These are phyloP conservation scores for Paxillus ammoniavirescens DNA, from an alignment of 768 basidiomycete genomes.

Conservation along the genomic window DNA sequence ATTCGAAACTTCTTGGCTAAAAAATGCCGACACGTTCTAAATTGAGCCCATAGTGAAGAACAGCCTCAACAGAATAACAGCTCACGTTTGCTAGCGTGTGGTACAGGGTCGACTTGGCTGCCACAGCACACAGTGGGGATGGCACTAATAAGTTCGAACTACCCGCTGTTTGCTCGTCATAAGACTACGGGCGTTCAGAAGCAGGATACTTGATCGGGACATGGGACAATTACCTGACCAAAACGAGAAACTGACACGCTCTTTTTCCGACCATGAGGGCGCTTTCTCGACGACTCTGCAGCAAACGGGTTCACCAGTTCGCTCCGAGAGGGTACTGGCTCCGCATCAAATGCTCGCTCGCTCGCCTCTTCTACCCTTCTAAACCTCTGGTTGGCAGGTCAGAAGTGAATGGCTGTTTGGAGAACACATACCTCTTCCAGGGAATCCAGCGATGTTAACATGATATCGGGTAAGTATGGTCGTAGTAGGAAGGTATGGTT, in stretches of 20 bases:
- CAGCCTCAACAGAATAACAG: not conserved
- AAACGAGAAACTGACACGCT: conserved; percentile 61
- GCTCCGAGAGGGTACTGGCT: conserved; percentile 14
- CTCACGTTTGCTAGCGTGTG: conserved; percentile 44
- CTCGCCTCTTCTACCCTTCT: conserved; percentile 56
- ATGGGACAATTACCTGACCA: conserved; percentile 46
- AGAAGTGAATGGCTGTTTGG: not conserved
- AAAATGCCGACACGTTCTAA: conserved; percentile 11
- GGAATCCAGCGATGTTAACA: conserved; percentile 24
- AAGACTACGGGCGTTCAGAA: conserved; percentile 14
- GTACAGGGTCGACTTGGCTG: conserved; percentile 47
- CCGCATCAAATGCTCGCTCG: conserved; percentile 42
- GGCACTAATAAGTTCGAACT: conserved; percentile 20
- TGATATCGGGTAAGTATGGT: conserved; percentile 1
- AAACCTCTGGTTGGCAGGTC: conserved; percentile 44
- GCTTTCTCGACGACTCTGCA: conserved; percentile 22
- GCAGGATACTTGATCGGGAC: not conserved
- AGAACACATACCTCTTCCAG: conserved; percentile 27
- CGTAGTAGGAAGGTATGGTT: not conserved
- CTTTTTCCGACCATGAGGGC: conserved; percentile 38
- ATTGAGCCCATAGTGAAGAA: conserved; percentile 2
- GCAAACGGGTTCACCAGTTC: conserved; percentile 19
- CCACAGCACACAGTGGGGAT: conserved; percentile 38
- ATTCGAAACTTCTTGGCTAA: conserved; percentile 45
- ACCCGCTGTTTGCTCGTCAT: conserved; percentile 22